These are phyloP conservation scores for Xylaria flabelliformis DNA, from an alignment of 495 filamentous ascomycete species.

Conservation along the genomic window DNA sequence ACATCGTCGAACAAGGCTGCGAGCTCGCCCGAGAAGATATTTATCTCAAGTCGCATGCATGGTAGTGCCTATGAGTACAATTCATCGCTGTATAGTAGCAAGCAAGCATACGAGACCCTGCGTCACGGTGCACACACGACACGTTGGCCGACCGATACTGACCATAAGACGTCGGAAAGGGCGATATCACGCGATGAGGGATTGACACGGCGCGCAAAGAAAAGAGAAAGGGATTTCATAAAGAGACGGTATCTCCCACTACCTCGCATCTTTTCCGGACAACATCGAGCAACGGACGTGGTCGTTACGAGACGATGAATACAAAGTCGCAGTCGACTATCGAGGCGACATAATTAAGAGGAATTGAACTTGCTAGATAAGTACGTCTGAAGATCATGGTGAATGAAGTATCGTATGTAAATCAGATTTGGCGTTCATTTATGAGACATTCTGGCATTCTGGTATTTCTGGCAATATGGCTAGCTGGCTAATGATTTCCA, in stretches of 20 bases:
- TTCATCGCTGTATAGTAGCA: background rate
- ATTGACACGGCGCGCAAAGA: slow-evolving; percentile 5
- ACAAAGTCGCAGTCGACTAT: background rate
- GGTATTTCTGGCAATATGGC: no score
- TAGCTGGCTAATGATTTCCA: background rate
- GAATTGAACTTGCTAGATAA: background rate
- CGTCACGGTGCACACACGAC: slow-evolving; percentile 17
- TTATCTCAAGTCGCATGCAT: slow-evolving; percentile 1
- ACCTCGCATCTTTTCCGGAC: background rate
- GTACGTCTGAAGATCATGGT: background rate
- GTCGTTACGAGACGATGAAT: slow-evolving; percentile 6
- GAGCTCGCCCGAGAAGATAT: background rate
- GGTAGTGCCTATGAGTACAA: slow-evolving; percentile 3
- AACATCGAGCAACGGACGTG: background rate
- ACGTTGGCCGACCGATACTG: background rate
- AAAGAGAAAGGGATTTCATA: slow-evolving; percentile 7
- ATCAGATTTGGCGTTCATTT: background rate
- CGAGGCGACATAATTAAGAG: background rate
- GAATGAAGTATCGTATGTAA: background rate
- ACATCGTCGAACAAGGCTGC: background rate
- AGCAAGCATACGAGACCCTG: slow-evolving; percentile 8
- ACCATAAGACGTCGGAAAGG: background rate
- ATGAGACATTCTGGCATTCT: background rate
- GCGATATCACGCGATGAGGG: slow-evolving; percentile 6
- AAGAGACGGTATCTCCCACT: background rate